Evolutionary conservation across 2,329 filamentous ascomycete species (phyloP).

Genomic region (Alternaria postmessia): DNA sequence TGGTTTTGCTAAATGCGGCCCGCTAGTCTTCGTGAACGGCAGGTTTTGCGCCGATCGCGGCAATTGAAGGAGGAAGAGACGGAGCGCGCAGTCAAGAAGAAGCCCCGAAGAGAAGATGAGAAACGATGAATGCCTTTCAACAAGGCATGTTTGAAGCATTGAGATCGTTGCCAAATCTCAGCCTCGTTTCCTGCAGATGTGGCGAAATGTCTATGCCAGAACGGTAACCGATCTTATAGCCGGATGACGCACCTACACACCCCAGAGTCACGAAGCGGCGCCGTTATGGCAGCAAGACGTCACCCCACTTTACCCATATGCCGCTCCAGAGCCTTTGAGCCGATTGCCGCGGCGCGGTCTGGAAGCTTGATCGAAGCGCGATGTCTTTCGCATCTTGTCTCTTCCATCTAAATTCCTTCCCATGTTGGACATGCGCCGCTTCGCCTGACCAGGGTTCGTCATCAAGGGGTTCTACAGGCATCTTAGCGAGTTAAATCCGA

Average conservation of each 20-base stretch:
- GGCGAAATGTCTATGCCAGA: background rate
- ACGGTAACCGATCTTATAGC: constrained; percentile 1
- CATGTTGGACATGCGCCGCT: background rate
- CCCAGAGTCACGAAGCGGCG: constrained; percentile 1
- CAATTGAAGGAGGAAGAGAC: background rate
- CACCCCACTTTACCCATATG: constrained; percentile 13
- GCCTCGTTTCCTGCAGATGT: background rate
- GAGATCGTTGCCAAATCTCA: background rate
- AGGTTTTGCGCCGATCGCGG: constrained; percentile 7
- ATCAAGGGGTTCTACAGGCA: constrained; percentile 10
- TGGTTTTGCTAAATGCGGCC: background rate
- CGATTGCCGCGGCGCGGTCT: background rate
- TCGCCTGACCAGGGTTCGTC: constrained; percentile 12
- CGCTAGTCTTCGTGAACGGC: background rate
- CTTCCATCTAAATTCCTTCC: background rate
- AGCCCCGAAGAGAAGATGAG: background rate
- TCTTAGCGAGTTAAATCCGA: constrained; percentile 24
- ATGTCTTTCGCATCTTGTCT: background rate
- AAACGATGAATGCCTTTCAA: fast-evolving
- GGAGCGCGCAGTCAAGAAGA: background rate
- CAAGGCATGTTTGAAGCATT: background rate
- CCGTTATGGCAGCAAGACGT: constrained; percentile 6
- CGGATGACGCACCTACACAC: constrained; percentile 18
- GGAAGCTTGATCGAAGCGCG: background rate
- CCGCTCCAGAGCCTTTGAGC: background rate